phyloP scores from a whole-genome alignment of 139 green algal species.

The Coelastrella sp. region DNA sequence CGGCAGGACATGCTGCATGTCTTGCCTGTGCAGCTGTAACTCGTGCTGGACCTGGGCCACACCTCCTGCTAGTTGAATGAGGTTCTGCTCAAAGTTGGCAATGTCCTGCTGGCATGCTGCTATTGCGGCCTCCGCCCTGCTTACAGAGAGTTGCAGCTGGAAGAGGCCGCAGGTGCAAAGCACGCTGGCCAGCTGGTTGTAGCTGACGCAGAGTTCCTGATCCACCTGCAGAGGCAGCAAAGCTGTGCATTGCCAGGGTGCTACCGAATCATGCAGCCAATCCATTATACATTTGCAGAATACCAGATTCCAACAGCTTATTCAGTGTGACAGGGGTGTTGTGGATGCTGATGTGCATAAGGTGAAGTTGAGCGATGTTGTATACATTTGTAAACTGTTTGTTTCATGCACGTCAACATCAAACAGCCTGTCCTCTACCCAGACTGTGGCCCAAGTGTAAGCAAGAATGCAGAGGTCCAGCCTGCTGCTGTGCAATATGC shows the following conservation, averaged over 20 bases:
- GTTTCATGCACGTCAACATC: no score
- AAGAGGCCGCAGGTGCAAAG: not conserved
- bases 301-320: no score
- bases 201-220: not conserved
- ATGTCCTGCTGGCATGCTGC: not conserved
- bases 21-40: not conserved
- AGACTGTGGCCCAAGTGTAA: no score
- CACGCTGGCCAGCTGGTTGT: not conserved
- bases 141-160: not conserved
- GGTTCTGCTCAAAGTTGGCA: not conserved
- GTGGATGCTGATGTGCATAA: no score
- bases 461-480: no score
- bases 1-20: not conserved
- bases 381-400: no score
- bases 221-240: not conserved
- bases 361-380: no score
- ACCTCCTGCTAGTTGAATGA: not conserved
- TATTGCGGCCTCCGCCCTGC: not conserved
- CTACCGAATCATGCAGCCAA: not conserved
- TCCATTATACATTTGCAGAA: not conserved
- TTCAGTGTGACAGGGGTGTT: no score
- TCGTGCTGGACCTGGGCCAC: not conserved
- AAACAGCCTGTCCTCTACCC: no score
- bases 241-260: not conserved
- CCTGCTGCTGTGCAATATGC: no score